Percentiles rank a stretch among this genome's conserved stretches.
Evolutionary conservation across 2,329 filamentous ascomycete species (phyloP).

Genomic region (Aspergillus phoenicis): DNA sequence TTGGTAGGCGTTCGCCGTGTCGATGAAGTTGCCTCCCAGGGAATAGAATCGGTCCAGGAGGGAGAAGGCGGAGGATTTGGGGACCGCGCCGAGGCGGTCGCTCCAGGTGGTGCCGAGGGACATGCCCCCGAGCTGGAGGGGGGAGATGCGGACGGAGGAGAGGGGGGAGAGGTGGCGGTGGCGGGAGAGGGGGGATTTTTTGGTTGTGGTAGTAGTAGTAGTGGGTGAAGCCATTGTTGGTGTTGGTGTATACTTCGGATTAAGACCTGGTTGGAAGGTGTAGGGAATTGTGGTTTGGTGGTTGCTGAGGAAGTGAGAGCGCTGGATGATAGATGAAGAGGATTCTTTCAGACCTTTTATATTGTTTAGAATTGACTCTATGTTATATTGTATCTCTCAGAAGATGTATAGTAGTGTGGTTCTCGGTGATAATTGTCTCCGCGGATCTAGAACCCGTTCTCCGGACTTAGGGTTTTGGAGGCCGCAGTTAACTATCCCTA

Average conservation of each 20-base stretch:
- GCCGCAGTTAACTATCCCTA: background rate
- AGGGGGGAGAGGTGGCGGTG: slow-evolving; percentile 32
- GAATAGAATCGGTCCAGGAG: slow-evolving; percentile 53
- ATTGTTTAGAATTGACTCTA: background rate
- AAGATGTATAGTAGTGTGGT: background rate
- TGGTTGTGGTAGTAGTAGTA: background rate
- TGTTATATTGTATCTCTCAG: background rate
- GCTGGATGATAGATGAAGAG: no score
- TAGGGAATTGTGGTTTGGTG: no score
- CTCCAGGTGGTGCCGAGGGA: slow-evolving; percentile 30
- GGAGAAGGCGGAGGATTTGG: slow-evolving; percentile 48
- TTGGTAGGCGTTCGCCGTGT: slow-evolving; percentile 55
- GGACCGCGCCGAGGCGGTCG: slow-evolving; percentile 44
- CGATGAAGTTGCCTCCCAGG: slow-evolving; percentile 55
- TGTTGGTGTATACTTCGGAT: no score
- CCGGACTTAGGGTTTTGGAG: background rate
- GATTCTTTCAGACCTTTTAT: background rate
- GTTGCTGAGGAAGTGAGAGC: no score
- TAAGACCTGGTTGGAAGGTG: no score
- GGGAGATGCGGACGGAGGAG: slow-evolving; percentile 30
- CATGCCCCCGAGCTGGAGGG: slow-evolving; percentile 34
- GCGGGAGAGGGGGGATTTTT: background rate
- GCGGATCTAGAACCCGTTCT: background rate
- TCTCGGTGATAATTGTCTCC: background rate
- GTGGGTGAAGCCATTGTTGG: background rate